Evolutionary conservation across 208 protist species (phyloP).

Genomic region (Acanthamoeba sp.): DNA sequence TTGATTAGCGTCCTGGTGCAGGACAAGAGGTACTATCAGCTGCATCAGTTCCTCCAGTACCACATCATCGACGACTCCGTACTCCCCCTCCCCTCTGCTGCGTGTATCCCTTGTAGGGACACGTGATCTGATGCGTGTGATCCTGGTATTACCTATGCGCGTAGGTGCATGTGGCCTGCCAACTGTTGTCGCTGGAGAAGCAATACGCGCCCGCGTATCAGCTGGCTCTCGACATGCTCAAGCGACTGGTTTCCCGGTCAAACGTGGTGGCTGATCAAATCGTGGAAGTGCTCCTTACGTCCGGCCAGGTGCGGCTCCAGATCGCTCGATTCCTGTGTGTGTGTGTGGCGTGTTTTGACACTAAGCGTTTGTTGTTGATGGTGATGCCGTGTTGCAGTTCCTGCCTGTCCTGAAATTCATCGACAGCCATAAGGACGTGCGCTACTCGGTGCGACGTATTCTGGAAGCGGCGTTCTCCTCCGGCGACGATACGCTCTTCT

Average conservation of each 20-base stretch:
- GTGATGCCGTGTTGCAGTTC: too few relatives aligned
- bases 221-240: conserved; percentile 82
- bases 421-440: conserved; percentile 21
- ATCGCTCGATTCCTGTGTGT: neutral
- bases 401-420: conserved; percentile 18
- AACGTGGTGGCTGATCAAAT: conserved; percentile 69
- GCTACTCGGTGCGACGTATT: conserved; percentile 37
- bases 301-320: conserved; percentile 60
- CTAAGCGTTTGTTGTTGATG: neutral
- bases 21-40: conserved; percentile 73
- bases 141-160: neutral
- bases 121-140: too few relatives aligned
- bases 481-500: conserved; percentile 44
- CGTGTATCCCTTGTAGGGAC: neutral
- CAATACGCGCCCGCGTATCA: conserved; percentile 79
- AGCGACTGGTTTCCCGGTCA: conserved; percentile 49
- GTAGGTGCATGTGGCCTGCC: conserved; percentile 77
- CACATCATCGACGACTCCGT: conserved; percentile 77
- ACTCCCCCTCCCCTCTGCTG: too few relatives aligned
- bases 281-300: conserved; percentile 78
- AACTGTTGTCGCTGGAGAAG: conserved; percentile 76
- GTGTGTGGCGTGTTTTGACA: too few relatives aligned
- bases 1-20: conserved; percentile 79
- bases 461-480: conserved; percentile 7
- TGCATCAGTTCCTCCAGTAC: conserved; percentile 81